Evolutionary conservation across 1,284 basidiomycete species (phyloP).

Genomic region (Gomphus bonarii): DNA sequence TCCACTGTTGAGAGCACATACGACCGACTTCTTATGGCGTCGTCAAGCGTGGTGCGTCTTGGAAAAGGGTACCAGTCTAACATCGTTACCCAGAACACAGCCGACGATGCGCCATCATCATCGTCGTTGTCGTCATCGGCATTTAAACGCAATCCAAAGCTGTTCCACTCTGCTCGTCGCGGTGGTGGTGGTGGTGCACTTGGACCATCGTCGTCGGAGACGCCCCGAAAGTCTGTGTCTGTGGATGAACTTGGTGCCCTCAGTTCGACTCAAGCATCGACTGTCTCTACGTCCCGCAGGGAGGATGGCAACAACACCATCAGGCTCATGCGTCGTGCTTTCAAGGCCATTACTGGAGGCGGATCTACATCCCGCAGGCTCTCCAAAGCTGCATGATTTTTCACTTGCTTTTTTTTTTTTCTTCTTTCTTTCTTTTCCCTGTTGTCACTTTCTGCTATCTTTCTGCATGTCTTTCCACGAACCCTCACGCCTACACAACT

Average conservation of each 20-base stretch:
- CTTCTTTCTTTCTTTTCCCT: no score
- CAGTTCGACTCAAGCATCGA: slow-evolving; percentile 48
- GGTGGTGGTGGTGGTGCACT: background rate
- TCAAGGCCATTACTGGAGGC: slow-evolving; percentile 54
- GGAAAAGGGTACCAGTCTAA: slow-evolving; percentile 71
- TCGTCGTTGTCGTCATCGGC: no score
- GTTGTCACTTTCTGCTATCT: background rate
- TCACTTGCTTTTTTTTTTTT: no score
- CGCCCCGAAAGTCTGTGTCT: slow-evolving; percentile 7
- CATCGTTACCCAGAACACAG: slow-evolving; percentile 23
- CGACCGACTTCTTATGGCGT: slow-evolving; percentile 69
- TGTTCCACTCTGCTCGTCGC: slow-evolving; percentile 5
- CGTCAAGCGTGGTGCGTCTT: slow-evolving; percentile 59
- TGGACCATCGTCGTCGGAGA: no score
- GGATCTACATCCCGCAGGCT: slow-evolving; percentile 27
- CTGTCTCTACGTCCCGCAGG: slow-evolving; percentile 29
- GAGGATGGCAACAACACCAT: slow-evolving; percentile 42
- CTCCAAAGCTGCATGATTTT: slow-evolving; percentile 14
- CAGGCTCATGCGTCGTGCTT: slow-evolving; percentile 49
- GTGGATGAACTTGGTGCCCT: slow-evolving; percentile 20
- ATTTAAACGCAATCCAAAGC: slow-evolving; percentile 7
- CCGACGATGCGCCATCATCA: background rate
- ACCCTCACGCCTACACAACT: background rate
- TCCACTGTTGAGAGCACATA: slow-evolving; percentile 59
- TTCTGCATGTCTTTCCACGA: background rate